Evolutionary conservation across 2,329 filamentous ascomycete genomes (phyloP).

Genomic region (Niveomyces coronatus): DNA sequence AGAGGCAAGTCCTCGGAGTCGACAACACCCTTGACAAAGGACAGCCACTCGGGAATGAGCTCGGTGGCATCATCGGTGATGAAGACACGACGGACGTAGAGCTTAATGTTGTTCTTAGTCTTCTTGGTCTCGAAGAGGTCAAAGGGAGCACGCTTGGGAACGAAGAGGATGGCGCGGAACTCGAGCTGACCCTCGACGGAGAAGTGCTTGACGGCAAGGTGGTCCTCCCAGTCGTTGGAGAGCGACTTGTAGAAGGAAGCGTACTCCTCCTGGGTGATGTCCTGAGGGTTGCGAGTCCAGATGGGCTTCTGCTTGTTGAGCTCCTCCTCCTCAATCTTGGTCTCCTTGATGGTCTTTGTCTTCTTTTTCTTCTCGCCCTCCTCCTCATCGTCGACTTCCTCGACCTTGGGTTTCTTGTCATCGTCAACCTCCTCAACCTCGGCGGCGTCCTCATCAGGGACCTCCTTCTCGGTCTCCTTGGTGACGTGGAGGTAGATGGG

Average conservation of each 20-base stretch:
- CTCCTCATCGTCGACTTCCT: constrained; percentile 83
- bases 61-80: constrained; percentile 99
- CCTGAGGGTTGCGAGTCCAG: constrained; percentile 95
- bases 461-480: constrained; percentile 99
- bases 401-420: constrained; percentile 92
- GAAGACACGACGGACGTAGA: constrained; percentile 99
- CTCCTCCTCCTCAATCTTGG: constrained; percentile 97
- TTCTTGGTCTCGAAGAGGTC: constrained; percentile 99
- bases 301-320: constrained; percentile 99
- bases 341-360: constrained; percentile 99
- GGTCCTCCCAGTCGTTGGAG: constrained; percentile 99
- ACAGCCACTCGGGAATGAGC: constrained; percentile 97
- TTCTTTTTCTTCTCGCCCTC: constrained; percentile 86
- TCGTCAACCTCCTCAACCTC: constrained; percentile 58
- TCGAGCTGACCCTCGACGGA: constrained; percentile 99
- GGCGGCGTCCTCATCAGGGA: constrained; percentile 89
- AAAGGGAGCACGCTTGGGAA: constrained; percentile 98
- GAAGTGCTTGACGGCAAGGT: constrained; percentile 99
- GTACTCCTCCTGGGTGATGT: constrained; percentile 95
- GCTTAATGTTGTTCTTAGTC: constrained; percentile 99
- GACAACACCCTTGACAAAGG: constrained; percentile 99
- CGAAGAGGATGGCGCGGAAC: constrained; percentile 99
- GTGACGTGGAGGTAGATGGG: constrained; percentile 99
- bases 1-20: constrained; percentile 99
- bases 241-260: constrained; percentile 99